Conservation (phyloP, 805 yeast genomes). For the Candida maesae region DNA sequence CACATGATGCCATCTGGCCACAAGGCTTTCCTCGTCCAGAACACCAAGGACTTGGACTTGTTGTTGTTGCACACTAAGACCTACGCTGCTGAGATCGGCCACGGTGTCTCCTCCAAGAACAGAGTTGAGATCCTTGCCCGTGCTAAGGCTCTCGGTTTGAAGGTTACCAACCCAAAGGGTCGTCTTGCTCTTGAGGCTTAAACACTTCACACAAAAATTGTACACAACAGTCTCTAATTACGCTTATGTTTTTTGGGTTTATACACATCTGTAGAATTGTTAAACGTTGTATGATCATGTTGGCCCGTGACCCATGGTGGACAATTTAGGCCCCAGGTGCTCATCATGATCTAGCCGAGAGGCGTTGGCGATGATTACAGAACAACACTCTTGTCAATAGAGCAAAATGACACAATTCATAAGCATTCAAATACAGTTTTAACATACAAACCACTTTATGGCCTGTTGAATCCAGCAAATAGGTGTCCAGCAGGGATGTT, state of each 20-base stretch:
- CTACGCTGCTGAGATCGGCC: slow-evolving; percentile 99
- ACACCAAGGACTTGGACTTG: slow-evolving; percentile 90
- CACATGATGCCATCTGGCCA: slow-evolving; percentile 96
- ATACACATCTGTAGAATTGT: too few species aligned
- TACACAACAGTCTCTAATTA: slow-evolving; percentile 24
- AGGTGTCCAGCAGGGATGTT: too few species aligned
- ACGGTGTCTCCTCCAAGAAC: slow-evolving; percentile 97
- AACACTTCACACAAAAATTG: slow-evolving; percentile 28
- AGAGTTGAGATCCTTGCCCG: slow-evolving; percentile 93
- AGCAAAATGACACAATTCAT: too few species aligned
- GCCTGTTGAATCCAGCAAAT: too few species aligned
- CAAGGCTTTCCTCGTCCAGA: slow-evolving; percentile 93
- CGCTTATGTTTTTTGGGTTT: slow-evolving; percentile 21
- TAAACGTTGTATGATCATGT: too few species aligned
- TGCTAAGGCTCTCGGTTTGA: slow-evolving; percentile 97
- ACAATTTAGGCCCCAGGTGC: too few species aligned
- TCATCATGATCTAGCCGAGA: too few species aligned
- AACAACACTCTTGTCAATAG: too few species aligned
- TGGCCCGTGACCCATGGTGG: too few species aligned
- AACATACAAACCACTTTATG: too few species aligned
- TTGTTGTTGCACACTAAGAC: slow-evolving; percentile 96
- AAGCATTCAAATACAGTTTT: too few species aligned
- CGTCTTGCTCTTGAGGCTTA: slow-evolving; percentile 98
- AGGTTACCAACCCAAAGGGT: slow-evolving; percentile 99
- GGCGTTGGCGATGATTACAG: too few species aligned